Conservation (phyloP, 441 rosid genomes). For the Erodium trifolium region DNA sequence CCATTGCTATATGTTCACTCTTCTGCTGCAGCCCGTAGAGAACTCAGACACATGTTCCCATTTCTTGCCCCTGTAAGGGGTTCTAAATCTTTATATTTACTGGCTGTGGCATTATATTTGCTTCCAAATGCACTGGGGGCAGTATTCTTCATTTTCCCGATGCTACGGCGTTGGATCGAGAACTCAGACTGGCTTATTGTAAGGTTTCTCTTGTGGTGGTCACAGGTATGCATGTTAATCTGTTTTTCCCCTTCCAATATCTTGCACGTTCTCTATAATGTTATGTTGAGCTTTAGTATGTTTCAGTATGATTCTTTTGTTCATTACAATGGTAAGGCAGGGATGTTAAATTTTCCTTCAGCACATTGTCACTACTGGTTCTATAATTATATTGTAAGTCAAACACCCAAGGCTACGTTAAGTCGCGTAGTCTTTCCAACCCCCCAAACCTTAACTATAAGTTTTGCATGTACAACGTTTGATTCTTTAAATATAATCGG, state of each 20-base stretch:
- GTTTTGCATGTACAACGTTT: background rate
- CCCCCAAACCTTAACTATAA: background rate
- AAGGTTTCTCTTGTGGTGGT: conserved; percentile 96
- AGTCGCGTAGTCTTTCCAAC: background rate
- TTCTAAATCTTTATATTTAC: conserved; percentile 62
- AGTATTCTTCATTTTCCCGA: conserved; percentile 77
- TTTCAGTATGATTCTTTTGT: background rate
- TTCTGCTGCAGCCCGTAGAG: conserved; percentile 31
- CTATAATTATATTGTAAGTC: too few species aligned
- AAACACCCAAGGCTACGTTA: too few species aligned
- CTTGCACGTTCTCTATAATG: conserved; percentile 10
- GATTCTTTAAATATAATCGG: background rate
- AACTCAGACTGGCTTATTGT: conserved; percentile 91
- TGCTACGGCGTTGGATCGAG: conserved; percentile 96
- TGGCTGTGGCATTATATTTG: conserved; percentile 75
- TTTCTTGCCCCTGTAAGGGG: conserved; percentile 57
- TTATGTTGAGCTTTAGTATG: background rate
- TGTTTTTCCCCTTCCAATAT: conserved; percentile 3
- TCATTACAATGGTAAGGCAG: background rate
- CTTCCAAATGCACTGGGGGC: conserved; percentile 73
- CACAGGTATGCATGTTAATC: conserved; percentile 54
- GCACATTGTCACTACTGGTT: too few species aligned
- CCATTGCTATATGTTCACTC: conserved; percentile 65
- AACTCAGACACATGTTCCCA: conserved; percentile 36
- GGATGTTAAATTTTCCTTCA: background rate